Conservation (phyloP, 139 green algal genomes). For the Micractinium conductrix region DNA sequence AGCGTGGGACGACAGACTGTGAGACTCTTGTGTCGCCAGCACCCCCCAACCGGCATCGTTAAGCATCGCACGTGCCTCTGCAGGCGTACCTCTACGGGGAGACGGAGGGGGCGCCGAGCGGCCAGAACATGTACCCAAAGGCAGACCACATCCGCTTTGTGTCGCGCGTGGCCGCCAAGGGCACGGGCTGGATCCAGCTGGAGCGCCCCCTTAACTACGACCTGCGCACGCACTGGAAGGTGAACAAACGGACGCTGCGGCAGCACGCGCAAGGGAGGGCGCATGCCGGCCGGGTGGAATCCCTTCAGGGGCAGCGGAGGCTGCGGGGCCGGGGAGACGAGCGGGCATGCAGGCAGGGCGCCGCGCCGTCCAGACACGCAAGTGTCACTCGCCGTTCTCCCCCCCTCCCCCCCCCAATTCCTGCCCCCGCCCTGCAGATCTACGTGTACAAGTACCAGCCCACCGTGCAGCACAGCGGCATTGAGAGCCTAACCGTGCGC, state of each 20-base stretch:
- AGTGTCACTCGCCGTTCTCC: neutral
- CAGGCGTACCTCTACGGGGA: constrained; percentile 12
- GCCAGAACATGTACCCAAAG: neutral
- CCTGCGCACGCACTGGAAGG: neutral
- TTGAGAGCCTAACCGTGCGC: neutral
- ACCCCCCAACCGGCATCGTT: too few relatives aligned
- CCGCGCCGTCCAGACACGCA: too few relatives aligned
- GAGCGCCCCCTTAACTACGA: neutral
- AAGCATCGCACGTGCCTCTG: too few relatives aligned
- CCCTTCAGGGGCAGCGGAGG: too few relatives aligned
- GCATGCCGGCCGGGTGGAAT: too few relatives aligned
- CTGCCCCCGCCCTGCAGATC: neutral
- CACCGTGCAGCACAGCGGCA: neutral
- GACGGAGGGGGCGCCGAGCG: neutral
- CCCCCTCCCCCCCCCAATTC: neutral
- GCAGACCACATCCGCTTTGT: constrained; percentile 11
- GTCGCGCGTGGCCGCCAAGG: neutral
- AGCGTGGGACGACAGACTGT: too few relatives aligned
- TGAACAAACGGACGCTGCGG: too few relatives aligned
- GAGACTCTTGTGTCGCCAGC: too few relatives aligned
- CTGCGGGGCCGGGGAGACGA: too few relatives aligned
- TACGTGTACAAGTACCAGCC: neutral
- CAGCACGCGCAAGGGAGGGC: too few relatives aligned
- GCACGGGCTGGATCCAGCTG: neutral
- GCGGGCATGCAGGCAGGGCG: too few relatives aligned